A percentile compares a stretch with the other conserved stretches of the same genome.
Evolutionary conservation across 106 monocot species (phyloP).

Genomic region (Xerophyta viscosa): DNA sequence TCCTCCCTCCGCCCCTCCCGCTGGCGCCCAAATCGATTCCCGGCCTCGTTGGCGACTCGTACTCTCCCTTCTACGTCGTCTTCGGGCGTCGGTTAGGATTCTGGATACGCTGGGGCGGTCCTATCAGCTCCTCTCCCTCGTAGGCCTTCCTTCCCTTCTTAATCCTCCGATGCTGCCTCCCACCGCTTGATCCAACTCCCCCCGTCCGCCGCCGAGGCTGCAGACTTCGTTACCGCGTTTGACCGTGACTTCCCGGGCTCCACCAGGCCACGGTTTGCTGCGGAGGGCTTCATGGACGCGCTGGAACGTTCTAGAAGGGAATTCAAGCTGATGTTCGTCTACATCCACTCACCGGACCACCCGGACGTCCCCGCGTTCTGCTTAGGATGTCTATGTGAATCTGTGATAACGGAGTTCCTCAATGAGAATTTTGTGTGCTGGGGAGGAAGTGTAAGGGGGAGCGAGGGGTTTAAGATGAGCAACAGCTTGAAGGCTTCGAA

Average conservation of each 20-base stretch:
- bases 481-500: constrained; percentile 83
- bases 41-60: constrained; percentile 74
- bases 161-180: constrained; percentile 11
- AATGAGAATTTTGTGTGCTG: constrained; percentile 87
- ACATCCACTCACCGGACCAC: constrained; percentile 92
- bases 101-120: constrained; percentile 70
- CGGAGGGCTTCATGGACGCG: constrained; percentile 85
- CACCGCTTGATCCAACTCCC: constrained; percentile 27
- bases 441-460: constrained; percentile 85
- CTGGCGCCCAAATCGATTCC: constrained; percentile 17
- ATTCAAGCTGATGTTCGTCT: constrained; percentile 80
- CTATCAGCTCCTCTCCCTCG: constrained; percentile 75
- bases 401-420: constrained; percentile 58
- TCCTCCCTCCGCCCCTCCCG: not conserved
- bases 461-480: constrained; percentile 98
- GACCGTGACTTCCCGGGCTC: constrained; percentile 41
- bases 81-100: constrained; percentile 56
- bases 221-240: constrained; percentile 52
- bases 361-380: constrained; percentile 80
- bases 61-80: constrained; percentile 85
- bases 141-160: constrained; percentile 39
- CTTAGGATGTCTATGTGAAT: constrained; percentile 40
- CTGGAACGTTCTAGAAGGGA: constrained; percentile 77
- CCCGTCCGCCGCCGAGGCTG: constrained; percentile 62
- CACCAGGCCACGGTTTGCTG: constrained; percentile 43